Evolutionary conservation across 768 basidiomycete species (phyloP).

Genomic region (Lactifluus pinguis): DNA sequence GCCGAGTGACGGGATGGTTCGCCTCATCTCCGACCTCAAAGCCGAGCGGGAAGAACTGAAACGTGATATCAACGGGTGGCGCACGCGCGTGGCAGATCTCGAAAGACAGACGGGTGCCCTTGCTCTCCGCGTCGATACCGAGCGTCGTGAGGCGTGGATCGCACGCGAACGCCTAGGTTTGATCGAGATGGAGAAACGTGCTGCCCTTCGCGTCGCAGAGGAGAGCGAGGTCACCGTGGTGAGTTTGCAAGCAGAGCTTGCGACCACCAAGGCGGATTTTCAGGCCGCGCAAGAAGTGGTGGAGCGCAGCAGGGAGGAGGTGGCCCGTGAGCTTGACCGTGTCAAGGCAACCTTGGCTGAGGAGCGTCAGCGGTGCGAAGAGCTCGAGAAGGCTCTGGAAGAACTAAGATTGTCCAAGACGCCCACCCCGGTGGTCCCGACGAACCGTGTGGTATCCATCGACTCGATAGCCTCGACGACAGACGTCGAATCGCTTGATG

Average conservation of each 20-base stretch:
- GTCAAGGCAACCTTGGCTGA: conserved; percentile 29
- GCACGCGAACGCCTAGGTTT: conserved; percentile 64
- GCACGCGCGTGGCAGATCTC: conserved; percentile 62
- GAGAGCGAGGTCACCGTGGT: conserved; percentile 21
- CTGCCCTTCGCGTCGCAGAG: conserved; percentile 37
- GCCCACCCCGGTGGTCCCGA: conserved; percentile 36
- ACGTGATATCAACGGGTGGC: conserved; percentile 84
- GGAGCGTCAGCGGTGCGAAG: conserved; percentile 34
- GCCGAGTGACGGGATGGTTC: conserved; percentile 71
- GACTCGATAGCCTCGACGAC: conserved; percentile 59
- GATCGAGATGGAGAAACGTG: conserved; percentile 58
- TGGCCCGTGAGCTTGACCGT: conserved; percentile 21
- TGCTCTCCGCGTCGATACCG: conserved; percentile 61
- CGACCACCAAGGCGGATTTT: conserved; percentile 31
- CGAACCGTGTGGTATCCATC: conserved; percentile 46
- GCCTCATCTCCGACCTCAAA: conserved; percentile 68
- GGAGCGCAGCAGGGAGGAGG: conserved; percentile 3
- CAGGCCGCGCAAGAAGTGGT: conserved; percentile 29
- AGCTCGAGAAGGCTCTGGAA: conserved; percentile 48
- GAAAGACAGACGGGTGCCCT: conserved; percentile 63
- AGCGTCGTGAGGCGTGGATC: conserved; percentile 76
- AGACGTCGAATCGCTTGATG: conserved; percentile 56
- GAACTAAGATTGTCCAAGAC: conserved; percentile 35
- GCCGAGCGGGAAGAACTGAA: conserved; percentile 84
- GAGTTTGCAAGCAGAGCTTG: conserved; percentile 24